phyloP scores from a whole-genome alignment of 192 early-diverging fungal genomes.

The Linnemannia hyalina region DNA sequence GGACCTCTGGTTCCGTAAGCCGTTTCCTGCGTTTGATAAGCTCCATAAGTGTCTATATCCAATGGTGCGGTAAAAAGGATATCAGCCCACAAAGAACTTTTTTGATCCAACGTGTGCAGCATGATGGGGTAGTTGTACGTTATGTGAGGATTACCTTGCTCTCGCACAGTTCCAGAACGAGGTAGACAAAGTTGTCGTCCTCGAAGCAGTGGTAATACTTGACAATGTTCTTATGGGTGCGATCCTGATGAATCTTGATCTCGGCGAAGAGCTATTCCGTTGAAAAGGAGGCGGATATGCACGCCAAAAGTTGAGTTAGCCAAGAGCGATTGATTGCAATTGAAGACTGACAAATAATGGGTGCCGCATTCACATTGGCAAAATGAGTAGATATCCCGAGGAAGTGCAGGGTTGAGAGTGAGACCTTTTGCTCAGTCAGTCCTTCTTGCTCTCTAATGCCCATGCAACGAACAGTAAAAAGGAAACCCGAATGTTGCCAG shows the following conservation, averaged over 20 bases:
- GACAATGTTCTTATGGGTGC: conserved; percentile 87
- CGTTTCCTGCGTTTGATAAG: conserved; percentile 82
- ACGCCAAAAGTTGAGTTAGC: neutral
- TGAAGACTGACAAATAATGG: neutral
- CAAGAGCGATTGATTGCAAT: neutral
- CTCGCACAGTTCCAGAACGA: conserved; percentile 93
- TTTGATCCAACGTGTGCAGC: too few species aligned
- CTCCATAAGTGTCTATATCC: conserved; percentile 82
- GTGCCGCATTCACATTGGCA: neutral
- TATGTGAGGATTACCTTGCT: conserved; percentile 68
- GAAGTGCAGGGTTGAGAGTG: neutral
- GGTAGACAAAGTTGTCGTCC: conserved; percentile 87
- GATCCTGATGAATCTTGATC: conserved; percentile 80
- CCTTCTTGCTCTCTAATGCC: neutral
- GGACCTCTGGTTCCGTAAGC: conserved; percentile 91
- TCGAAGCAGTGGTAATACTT: conserved; percentile 88
- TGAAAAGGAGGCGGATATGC: neutral
- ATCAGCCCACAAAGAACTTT: neutral
- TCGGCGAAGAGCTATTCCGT: conserved; percentile 73
- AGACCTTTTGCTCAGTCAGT: neutral
- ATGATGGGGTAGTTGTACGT: neutral
- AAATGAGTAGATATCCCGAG: neutral
- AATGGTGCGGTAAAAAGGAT: neutral
- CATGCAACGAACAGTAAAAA: neutral
- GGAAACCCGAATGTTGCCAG: neutral